These are phyloP conservation scores for Diophrys sp. DNA, from an alignment of 73 alveolate genomes.

Conservation along the genomic window DNA sequence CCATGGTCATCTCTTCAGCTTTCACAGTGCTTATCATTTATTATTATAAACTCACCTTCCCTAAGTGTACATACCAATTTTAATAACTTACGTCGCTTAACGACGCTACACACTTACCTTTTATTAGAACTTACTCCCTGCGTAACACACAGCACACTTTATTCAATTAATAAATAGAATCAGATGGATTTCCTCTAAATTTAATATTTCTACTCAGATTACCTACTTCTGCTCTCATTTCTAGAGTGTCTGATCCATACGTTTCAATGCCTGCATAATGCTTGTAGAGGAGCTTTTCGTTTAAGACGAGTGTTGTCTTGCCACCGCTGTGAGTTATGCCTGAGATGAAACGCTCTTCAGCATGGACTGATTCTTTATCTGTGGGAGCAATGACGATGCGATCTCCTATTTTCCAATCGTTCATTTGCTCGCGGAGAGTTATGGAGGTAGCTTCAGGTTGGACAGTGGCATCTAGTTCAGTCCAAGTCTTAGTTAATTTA, in stretches of 20 bases:
- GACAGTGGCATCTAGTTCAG: slow-evolving; percentile 69
- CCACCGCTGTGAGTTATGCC: slow-evolving; percentile 19
- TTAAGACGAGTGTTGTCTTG: slow-evolving; percentile 22
- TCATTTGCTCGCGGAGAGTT: slow-evolving; percentile 12
- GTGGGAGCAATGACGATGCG: slow-evolving; percentile 61
- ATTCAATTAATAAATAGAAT: too few relatives aligned
- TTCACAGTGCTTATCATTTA: too few relatives aligned
- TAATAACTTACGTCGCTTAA: too few relatives aligned
- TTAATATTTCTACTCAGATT: slow-evolving; percentile 21
- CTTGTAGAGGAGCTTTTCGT: slow-evolving; percentile 12
- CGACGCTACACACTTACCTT: too few relatives aligned
- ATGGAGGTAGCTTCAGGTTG: slow-evolving; percentile 19
- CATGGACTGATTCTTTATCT: slow-evolving; percentile 36
- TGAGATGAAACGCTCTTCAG: slow-evolving; percentile 40
- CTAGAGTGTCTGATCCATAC: slow-evolving; percentile 14
- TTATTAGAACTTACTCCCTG: too few relatives aligned
- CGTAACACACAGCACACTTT: too few relatives aligned
- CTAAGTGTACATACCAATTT: too few relatives aligned
- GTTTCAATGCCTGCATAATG: slow-evolving; percentile 35
- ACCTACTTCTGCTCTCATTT: slow-evolving; percentile 48
- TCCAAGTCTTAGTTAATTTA: slow-evolving; percentile 71
- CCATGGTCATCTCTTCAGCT: too few relatives aligned
- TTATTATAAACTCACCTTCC: too few relatives aligned
- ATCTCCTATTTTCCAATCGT: slow-evolving; percentile 69
- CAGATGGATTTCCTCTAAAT: slow-evolving; percentile 19